These are phyloP conservation scores for Theileria parva DNA, from an alignment of 169 alveolate genomes.

Conservation along the genomic window DNA sequence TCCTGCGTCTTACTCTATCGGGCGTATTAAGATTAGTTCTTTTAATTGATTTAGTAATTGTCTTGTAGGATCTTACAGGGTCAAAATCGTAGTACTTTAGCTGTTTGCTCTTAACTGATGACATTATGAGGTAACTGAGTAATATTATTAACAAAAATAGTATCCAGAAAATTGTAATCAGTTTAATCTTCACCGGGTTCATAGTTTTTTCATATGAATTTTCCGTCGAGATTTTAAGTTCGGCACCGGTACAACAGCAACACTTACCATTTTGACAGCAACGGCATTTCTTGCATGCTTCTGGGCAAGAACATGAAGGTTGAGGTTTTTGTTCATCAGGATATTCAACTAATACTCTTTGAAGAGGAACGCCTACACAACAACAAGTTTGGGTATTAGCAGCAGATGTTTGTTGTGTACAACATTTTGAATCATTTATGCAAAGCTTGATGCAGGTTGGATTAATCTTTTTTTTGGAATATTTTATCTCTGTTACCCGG, in stretches of 20 bases:
- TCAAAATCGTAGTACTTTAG: neutral
- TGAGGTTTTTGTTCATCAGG: neutral
- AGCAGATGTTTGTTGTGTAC: neutral
- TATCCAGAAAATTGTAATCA: neutral
- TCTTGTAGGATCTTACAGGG: neutral
- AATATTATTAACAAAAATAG: neutral
- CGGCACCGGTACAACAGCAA: neutral
- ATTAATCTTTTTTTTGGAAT: neutral
- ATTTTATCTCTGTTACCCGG: constrained; percentile 9
- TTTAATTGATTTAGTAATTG: neutral
- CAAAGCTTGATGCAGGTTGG: neutral
- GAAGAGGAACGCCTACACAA: neutral
- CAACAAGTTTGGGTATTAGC: too few species aligned
- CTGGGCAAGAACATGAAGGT: too few species aligned
- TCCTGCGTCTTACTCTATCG: neutral
- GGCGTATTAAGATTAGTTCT: neutral
- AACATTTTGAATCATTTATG: neutral
- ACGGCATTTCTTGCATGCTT: neutral
- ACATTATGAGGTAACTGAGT: neutral
- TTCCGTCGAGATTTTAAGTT: neutral
- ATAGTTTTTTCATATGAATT: neutral
- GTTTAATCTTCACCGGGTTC: constrained; percentile 1
- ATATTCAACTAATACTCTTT: too few species aligned
- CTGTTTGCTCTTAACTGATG: neutral
- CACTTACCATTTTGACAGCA: neutral